phyloP scores from a whole-genome alignment of 106 monocot species.

The Vanilla planifolia region DNA sequence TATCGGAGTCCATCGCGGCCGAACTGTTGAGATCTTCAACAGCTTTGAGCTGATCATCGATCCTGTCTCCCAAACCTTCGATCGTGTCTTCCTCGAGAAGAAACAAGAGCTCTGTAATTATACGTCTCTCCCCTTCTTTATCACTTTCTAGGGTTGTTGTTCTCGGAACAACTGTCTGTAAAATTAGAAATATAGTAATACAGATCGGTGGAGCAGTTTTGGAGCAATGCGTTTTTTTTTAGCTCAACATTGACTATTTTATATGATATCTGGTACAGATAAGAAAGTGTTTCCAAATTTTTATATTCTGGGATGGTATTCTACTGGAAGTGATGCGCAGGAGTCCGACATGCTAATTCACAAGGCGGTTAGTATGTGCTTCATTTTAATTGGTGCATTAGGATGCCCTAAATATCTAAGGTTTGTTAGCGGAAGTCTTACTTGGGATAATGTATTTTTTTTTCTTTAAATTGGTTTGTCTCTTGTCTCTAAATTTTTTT shows the following conservation, averaged over 20 bases:
- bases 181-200: not conserved
- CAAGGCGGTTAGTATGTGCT: slow-evolving; percentile 51
- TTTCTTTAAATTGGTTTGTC: not conserved
- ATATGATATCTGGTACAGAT: slow-evolving; percentile 35
- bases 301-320: slow-evolving; percentile 93
- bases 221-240: too few relatives aligned
- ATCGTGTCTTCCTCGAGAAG: slow-evolving; percentile 79
- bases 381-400: not conserved
- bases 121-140: not conserved
- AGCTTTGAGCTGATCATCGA: slow-evolving; percentile 90
- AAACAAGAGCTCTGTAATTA: slow-evolving; percentile 88
- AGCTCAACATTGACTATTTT: too few relatives aligned
- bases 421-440: too few relatives aligned
- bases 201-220: not conserved
- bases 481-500: not conserved
- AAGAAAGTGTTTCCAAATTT: slow-evolving; percentile 94
- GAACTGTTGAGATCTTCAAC: slow-evolving; percentile 97
- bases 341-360: slow-evolving; percentile 95
- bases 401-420: too few relatives aligned
- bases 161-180: not conserved
- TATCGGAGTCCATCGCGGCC: slow-evolving; percentile 87
- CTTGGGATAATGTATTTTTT: not conserved
- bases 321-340: slow-evolving; percentile 83
- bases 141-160: slow-evolving; percentile 6
- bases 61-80: slow-evolving; percentile 50